These are phyloP conservation scores for Herpetomonas muscarum DNA, from an alignment of 208 protist genomes.

Conservation along the genomic window DNA sequence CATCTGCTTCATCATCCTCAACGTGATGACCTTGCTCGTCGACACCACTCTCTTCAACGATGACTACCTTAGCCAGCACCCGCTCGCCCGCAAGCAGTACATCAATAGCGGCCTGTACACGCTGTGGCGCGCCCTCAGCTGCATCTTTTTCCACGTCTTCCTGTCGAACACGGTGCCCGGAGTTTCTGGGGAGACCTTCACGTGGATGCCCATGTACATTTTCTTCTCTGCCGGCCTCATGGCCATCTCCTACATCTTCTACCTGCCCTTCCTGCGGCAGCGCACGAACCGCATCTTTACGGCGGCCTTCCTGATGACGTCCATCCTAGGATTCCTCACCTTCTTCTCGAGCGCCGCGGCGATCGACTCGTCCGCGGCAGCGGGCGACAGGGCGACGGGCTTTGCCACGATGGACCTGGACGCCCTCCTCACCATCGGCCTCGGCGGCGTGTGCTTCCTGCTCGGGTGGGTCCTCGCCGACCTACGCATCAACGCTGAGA, in stretches of 20 bases:
- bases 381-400: neutral
- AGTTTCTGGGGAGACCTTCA: neutral
- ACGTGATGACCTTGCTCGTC: conserved; percentile 9
- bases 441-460: neutral
- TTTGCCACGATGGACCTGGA: conserved; percentile 16
- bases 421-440: conserved; percentile 7
- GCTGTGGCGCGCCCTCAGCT: conserved; percentile 12
- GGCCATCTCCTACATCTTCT: conserved; percentile 14
- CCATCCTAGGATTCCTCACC: conserved; percentile 10
- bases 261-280: conserved; percentile 20
- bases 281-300: conserved; percentile 13
- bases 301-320: conserved; percentile 4
- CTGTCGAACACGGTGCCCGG: conserved; percentile 3
- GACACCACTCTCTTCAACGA: conserved; percentile 10
- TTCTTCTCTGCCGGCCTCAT: conserved; percentile 10
- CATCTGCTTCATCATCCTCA: conserved; percentile 1
- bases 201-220: conserved; percentile 22
- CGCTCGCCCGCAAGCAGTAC: conserved; percentile 21
- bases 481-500: conserved; percentile 16
- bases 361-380: neutral
- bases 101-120: conserved; percentile 2
- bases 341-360: conserved; percentile 6
- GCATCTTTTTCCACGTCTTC: conserved; percentile 26
- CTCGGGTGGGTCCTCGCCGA: conserved; percentile 15
- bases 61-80: conserved; percentile 12